These are phyloP conservation scores for Phytophthora europaea DNA, from an alignment of 352 stramenopile species.

Conservation along the genomic window DNA sequence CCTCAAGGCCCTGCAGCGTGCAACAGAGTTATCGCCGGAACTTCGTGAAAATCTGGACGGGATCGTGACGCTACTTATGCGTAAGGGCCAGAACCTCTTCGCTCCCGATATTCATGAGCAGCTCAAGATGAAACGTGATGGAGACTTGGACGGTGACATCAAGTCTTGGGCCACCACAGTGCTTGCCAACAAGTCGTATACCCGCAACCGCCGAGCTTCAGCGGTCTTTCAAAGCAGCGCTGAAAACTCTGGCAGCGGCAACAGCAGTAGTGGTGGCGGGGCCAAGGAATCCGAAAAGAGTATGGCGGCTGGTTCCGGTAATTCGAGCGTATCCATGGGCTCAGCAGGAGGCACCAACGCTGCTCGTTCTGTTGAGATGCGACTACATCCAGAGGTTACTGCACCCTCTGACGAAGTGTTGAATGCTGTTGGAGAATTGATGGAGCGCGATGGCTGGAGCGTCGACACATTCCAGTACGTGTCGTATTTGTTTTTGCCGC, in stretches of 20 bases:
- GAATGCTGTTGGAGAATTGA: constrained; percentile 72
- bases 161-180: constrained; percentile 85
- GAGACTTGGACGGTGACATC: constrained; percentile 78
- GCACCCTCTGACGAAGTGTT: constrained; percentile 69
- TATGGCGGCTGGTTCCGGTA: constrained; percentile 26
- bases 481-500: not conserved
- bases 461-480: constrained; percentile 79
- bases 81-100: constrained; percentile 86
- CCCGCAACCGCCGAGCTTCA: constrained; percentile 67
- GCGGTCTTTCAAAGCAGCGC: constrained; percentile 48
- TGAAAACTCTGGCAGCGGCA: constrained; percentile 25
- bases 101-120: constrained; percentile 86
- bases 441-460: constrained; percentile 82
- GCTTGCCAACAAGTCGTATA: constrained; percentile 84
- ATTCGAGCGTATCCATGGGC: constrained; percentile 23
- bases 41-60: constrained; percentile 79
- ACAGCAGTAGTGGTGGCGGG: not conserved
- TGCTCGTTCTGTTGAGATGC: constrained; percentile 52
- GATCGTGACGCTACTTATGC: constrained; percentile 80
- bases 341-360: constrained; percentile 9
- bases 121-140: constrained; percentile 76
- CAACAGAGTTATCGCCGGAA: constrained; percentile 67
- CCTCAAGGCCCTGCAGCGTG: constrained; percentile 76
- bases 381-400: constrained; percentile 71
- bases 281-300: constrained; percentile 33